A percentile compares a stretch with the other conserved stretches of the same genome.
Evolutionary conservation across 306 rosid genomes (phyloP).

Genomic region (Cucumis cinereus): DNA sequence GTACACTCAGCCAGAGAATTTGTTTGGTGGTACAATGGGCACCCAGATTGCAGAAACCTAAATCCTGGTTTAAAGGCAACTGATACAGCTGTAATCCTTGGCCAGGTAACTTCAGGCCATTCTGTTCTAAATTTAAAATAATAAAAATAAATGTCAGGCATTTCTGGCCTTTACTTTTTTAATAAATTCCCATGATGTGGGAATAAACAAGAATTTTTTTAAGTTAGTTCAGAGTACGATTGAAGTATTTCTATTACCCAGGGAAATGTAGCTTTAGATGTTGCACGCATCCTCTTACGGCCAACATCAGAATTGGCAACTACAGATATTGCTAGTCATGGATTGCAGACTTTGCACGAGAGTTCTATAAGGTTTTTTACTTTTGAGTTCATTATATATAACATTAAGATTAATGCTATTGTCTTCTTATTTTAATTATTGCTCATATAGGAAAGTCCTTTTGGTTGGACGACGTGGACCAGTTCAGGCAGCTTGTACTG

Average conservation of each 20-base stretch:
- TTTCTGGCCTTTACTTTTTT: background rate
- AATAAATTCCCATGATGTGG: background rate
- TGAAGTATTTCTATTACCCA: slow-evolving; percentile 17
- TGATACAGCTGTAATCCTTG: slow-evolving; percentile 84
- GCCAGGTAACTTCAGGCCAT: slow-evolving; percentile 49
- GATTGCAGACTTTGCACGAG: slow-evolving; percentile 60
- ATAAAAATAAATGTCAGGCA: background rate
- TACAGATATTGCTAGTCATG: slow-evolving; percentile 79
- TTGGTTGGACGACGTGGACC: slow-evolving; percentile 99
- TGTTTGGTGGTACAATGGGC: slow-evolving; percentile 99
- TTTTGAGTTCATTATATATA: slow-evolving; percentile 9
- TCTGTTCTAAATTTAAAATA: background rate
- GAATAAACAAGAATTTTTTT: background rate
- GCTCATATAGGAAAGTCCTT: slow-evolving; percentile 54
- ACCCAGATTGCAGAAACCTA: slow-evolving; percentile 68
- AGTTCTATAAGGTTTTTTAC: slow-evolving; percentile 65
- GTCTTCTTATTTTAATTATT: background rate
- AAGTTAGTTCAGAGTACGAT: background rate
- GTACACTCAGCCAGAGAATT: slow-evolving; percentile 85
- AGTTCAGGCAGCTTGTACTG: slow-evolving; percentile 90
- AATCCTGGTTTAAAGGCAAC: slow-evolving; percentile 59
- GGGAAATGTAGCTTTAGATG: slow-evolving; percentile 98
- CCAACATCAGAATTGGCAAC: slow-evolving; percentile 57
- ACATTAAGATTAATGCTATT: background rate
- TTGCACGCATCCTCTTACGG: slow-evolving; percentile 73